Base-by-base conservation (phyloP, 352 stramenopile genomes). In the Globisporangium cystogenes region DNA sequence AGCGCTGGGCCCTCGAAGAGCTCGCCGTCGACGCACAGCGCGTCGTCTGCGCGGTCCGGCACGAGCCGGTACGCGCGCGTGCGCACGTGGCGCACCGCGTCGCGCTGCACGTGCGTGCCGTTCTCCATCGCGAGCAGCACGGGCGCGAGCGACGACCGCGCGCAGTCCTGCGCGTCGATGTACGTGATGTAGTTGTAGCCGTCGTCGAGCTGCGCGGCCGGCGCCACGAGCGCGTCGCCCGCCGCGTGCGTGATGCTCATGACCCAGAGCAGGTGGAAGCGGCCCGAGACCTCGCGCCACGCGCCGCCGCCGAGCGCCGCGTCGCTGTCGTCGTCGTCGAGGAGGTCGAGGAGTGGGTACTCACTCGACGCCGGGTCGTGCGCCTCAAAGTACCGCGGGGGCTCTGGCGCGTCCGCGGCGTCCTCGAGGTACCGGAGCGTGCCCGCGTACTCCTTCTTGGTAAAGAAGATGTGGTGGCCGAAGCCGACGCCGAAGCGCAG, bases 401-500 rank as follows among this genome's bases (percentile, higher is more conserved):
- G 70, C 3, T 55, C 35, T 14, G 55, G 46, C n/a, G 16, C 16
- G 29, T 65, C 53, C 0, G 7, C 47, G 0, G 57, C 63, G n/a
- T 86, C 74, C 0, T 85, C 75, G 29, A 89, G 50, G 48, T 82
- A 90, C 70, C 67, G 77, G 16, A 90, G 67, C 35, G 66, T 77
- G 15, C 81, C 79, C 4, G 64, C 54, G 60, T 90, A 92, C 21
- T 74, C 59, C 2, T 72, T 74, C 26, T 65, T 65, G 14, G 62
- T 54, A 36, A 85, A 74, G 4, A 90, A 31, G 7, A 92, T 36
- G 44, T 88, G 80, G 43, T 85, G 64, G 10, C 85, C 41, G 23
- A 71, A 82, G 11, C 66, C 62, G 16, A 92, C 63, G 2, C 70
- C 85, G 53, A 94, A 95, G 8, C 86, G 79, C 39, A 78, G 36